A percentile compares a stretch with the other conserved stretches of the same genome.
phyloP scores from a whole-genome alignment of 495 filamentous ascomycete species.

The Aspergillus nidulans region DNA sequence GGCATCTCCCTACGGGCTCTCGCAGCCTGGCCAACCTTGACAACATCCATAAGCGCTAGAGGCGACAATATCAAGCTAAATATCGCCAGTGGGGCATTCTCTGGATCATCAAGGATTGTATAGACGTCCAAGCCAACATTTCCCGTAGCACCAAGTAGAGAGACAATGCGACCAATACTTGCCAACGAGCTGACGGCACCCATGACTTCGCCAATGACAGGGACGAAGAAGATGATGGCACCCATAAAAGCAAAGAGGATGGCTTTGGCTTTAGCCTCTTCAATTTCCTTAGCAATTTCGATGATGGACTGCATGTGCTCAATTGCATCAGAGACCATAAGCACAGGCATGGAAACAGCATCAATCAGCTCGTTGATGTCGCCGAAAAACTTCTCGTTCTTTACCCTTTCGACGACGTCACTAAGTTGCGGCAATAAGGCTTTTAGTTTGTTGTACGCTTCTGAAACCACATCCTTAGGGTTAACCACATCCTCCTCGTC shows the following conservation, averaged over 20 bases:
- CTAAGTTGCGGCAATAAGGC: background rate
- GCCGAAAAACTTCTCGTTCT: background rate
- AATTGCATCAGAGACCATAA: conserved; percentile 2
- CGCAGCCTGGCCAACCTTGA: background rate
- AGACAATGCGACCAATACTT: conserved; percentile 7
- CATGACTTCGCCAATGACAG: background rate
- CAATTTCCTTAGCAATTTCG: conserved; percentile 3
- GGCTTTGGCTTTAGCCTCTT: background rate
- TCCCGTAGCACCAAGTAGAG: background rate
- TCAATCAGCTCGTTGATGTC: background rate
- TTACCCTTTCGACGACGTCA: background rate
- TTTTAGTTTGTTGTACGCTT: background rate
- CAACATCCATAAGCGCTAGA: background rate
- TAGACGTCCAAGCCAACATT: conserved; percentile 8
- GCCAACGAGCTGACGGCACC: background rate
- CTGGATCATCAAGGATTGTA: background rate
- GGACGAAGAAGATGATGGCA: conserved; percentile 7
- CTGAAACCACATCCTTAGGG: conserved; percentile 3
- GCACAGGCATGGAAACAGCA: conserved; percentile 1
- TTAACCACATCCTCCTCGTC: conserved; percentile 2
- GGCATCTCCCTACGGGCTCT: background rate
- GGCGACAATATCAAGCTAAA: conserved; percentile 2
- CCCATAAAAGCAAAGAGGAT: conserved; percentile 5
- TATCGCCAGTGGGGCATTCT: conserved; percentile 4
- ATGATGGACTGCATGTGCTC: conserved; percentile 2